These are phyloP conservation scores for Peronosclerospora sorghi DNA, from an alignment of 352 stramenopile species.

Conservation along the genomic window DNA sequence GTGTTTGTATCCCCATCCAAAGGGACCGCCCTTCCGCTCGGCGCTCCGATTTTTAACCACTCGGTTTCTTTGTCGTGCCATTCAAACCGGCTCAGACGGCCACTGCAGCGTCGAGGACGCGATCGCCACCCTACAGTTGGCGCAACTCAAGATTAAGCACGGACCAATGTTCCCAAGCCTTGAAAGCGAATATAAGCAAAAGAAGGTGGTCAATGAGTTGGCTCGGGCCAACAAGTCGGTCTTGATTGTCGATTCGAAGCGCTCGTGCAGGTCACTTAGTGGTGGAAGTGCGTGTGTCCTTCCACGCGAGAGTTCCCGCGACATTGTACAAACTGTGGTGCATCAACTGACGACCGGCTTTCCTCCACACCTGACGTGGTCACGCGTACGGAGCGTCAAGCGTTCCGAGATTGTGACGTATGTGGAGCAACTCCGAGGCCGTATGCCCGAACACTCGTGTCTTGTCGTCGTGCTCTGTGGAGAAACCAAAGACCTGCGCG, in stretches of 20 bases:
- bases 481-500: constrained; percentile 43
- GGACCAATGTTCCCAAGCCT: constrained; percentile 63
- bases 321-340: constrained; percentile 44
- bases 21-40: constrained; percentile 64
- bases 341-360: constrained; percentile 78
- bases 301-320: constrained; percentile 30
- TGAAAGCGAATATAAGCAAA: constrained; percentile 59
- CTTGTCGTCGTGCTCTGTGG: constrained; percentile 47
- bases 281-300: constrained; percentile 52
- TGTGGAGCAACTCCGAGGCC: constrained; percentile 26
- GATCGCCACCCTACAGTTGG: constrained; percentile 60
- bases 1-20: constrained; percentile 73
- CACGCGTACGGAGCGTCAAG: constrained; percentile 33
- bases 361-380: constrained; percentile 72
- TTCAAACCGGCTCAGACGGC: constrained; percentile 59
- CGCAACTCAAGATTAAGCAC: constrained; percentile 65
- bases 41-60: constrained; percentile 64
- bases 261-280: constrained; percentile 49
- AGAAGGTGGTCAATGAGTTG: constrained; percentile 74
- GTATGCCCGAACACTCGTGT: constrained; percentile 40
- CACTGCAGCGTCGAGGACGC: constrained; percentile 81
- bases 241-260: constrained; percentile 61
- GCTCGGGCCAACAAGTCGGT: constrained; percentile 59
- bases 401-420: constrained; percentile 31
- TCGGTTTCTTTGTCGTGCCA: constrained; percentile 56